Evolutionary conservation across 2,329 filamentous ascomycete species (phyloP).

Genomic region (Pseudocercospora vitis): DNA sequence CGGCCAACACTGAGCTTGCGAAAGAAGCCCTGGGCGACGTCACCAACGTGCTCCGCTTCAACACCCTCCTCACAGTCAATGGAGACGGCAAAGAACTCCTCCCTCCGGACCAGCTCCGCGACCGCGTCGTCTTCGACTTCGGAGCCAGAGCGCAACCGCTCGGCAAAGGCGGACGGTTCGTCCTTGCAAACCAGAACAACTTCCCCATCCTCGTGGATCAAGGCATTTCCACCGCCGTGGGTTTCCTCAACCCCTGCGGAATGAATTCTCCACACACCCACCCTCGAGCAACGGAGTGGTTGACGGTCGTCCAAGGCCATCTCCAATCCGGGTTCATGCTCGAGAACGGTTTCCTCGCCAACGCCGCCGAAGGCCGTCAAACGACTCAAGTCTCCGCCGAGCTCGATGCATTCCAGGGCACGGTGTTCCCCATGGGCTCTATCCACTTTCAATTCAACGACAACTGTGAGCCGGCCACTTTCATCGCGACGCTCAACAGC

Average conservation of each 20-base stretch:
- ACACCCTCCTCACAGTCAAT: constrained; percentile 19
- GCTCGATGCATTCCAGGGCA: constrained; percentile 46
- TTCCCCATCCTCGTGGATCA: constrained; percentile 24
- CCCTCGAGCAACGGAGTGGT: constrained; percentile 51
- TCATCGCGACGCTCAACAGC: constrained; percentile 46
- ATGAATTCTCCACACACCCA: constrained; percentile 51
- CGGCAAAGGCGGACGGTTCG: constrained; percentile 17
- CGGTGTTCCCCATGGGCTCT: constrained; percentile 44
- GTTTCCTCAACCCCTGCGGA: constrained; percentile 43
- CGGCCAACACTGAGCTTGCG: constrained; percentile 16
- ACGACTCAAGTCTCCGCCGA: constrained; percentile 43
- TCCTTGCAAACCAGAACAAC: constrained; percentile 22
- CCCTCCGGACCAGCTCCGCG: constrained; percentile 6
- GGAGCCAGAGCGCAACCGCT: constrained; percentile 9
- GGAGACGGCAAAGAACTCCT: constrained; percentile 16
- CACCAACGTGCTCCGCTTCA: constrained; percentile 21
- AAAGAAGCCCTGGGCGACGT: constrained; percentile 15
- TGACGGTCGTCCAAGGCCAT: constrained; percentile 46
- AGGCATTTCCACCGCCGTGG: constrained; percentile 21
- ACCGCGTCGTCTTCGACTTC: constrained; percentile 24
- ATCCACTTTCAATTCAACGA: constrained; percentile 54
- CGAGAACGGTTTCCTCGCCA: constrained; percentile 44
- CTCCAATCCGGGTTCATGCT: constrained; percentile 49
- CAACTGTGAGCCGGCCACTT: constrained; percentile 46
- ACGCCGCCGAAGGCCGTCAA: constrained; percentile 8